Evolutionary conservation across 1,139 yeast species (phyloP), one percentile per base, ranked within the genome.

Genomic region (Yamadazyma dushanensis): DNA sequence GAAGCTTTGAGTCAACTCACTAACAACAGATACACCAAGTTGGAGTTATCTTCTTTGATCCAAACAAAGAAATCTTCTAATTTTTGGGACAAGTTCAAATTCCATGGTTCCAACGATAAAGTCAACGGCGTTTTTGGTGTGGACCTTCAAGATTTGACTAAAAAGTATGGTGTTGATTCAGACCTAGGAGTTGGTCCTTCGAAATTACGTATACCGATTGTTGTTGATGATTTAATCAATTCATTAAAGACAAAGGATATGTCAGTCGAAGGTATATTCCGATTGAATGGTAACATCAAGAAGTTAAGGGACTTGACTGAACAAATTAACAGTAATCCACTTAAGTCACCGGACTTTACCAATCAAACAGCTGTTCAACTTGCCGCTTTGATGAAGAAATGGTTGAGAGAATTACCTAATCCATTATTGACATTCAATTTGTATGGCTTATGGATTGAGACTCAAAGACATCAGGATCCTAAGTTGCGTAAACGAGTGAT

Each of bases 181-280:
- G 87, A 85, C 35, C 69, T 86, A 25, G 96, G 96, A 3, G 87
- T 86, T 26, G 96, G 97, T 0, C 92, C 95, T 0, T 67, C 81
- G 0, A 81, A 80, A 50, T 72, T 92, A 31, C 73, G 83, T 28
- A 85, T 94, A 29, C 99, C 99, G 0, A 76, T 87, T 35, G 72
- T 94, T 30, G 73, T 94, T 35, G 97, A 92, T 53, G 97, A 92
- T 52, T 68, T 90, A 13, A 78, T 94, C 31, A 77, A 78, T 32
- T 87, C 95, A 1, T 77, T 94, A 66, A 77, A 87, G 40, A 95
- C 86, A 40, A 88, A 87, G 70, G 97, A 92, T 63, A 83, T 94
- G 87, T 86, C 97, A 3, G 92, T 89, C 15, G 98, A 92, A 61
- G 98, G 98, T 40, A 85, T 94, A 8, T 94, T 94, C 70, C 76